phyloP scores from a whole-genome alignment of 1,284 basidiomycete genomes.

The Heterobasidion annosum region DNA sequence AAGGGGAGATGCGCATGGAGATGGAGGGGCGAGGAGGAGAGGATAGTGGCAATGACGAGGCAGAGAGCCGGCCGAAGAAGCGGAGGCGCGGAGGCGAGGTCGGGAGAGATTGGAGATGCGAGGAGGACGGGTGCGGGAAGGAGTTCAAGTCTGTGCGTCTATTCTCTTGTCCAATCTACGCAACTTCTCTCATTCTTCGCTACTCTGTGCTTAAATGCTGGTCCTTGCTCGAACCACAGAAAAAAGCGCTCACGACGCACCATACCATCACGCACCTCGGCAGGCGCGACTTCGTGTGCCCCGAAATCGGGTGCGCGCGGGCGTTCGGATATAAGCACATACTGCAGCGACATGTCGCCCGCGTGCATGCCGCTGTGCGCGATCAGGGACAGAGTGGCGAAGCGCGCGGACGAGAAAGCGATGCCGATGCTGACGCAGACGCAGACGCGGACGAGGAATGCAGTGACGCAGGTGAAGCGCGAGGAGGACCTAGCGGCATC shows the following conservation, averaged over 20 bases:
- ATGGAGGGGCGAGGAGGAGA: conserved; percentile 20
- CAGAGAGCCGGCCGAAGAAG: conserved; percentile 23
- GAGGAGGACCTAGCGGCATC: conserved; percentile 39
- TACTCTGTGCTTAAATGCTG: neutral
- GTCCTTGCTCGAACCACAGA: conserved; percentile 31
- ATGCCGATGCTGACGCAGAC: neutral
- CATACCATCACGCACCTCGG: conserved; percentile 66
- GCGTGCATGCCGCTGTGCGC: conserved; percentile 31
- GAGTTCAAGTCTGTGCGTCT: conserved; percentile 73
- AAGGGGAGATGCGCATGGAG: neutral
- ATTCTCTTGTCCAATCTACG: too few species aligned
- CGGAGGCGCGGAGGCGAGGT: conserved; percentile 49
- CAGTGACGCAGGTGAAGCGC: conserved; percentile 25
- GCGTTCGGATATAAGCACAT: conserved; percentile 79
- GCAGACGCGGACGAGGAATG: conserved; percentile 12
- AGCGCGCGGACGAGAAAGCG: too few species aligned
- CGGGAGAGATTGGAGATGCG: conserved; percentile 75
- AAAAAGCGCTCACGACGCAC: conserved; percentile 66
- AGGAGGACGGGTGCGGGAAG: conserved; percentile 60
- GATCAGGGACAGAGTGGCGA: conserved; percentile 9
- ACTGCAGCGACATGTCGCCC: conserved; percentile 63
- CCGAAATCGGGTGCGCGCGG: conserved; percentile 43
- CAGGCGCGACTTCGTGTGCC: conserved; percentile 61
- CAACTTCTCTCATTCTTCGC: neutral
- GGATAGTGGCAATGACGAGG: conserved; percentile 1